Conservation (phyloP, 2,329 filamentous ascomycete species). For the Fonsecaea multimorphosa region DNA sequence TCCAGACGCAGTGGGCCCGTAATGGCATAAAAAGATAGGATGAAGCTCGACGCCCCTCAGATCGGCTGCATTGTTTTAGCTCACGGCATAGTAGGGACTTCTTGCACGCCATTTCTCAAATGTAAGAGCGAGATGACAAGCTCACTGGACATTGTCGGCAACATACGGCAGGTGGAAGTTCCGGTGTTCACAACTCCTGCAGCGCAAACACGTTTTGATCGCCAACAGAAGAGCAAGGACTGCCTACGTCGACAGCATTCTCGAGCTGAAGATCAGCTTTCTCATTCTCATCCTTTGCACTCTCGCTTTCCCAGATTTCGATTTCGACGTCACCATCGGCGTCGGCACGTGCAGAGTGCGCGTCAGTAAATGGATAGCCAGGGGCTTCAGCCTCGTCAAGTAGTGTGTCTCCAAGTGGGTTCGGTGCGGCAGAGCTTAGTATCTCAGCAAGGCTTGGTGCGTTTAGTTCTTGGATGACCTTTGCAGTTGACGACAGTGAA, state of each 20-base stretch:
- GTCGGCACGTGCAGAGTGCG: background rate
- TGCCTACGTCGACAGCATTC: constrained; percentile 9
- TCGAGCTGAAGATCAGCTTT: constrained; percentile 18
- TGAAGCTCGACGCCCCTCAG: background rate
- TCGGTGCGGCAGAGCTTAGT: constrained; percentile 23
- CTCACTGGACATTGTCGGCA: background rate
- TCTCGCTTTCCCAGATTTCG: constrained; percentile 74
- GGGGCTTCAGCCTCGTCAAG: background rate
- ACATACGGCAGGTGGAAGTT: background rate
- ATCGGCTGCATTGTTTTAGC: background rate
- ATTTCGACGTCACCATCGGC: constrained; percentile 45
- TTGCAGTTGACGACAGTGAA: constrained; percentile 17
- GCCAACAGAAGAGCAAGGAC: constrained; percentile 19
- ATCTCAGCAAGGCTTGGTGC: constrained; percentile 30
- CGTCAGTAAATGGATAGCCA: background rate
- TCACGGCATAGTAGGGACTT: background rate
- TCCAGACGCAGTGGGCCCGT: background rate
- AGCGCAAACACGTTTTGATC: constrained; percentile 34
- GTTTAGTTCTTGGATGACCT: constrained; percentile 28
- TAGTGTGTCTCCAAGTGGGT: background rate
- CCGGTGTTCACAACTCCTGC: constrained; percentile 33
- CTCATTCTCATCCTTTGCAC: constrained; percentile 62
- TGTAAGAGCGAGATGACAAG: background rate
- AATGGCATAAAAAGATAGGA: background rate
- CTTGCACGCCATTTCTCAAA: background rate